These are phyloP conservation scores for Coffea humblotiana DNA, from an alignment of 305 asterid species.

Conservation along the genomic window DNA sequence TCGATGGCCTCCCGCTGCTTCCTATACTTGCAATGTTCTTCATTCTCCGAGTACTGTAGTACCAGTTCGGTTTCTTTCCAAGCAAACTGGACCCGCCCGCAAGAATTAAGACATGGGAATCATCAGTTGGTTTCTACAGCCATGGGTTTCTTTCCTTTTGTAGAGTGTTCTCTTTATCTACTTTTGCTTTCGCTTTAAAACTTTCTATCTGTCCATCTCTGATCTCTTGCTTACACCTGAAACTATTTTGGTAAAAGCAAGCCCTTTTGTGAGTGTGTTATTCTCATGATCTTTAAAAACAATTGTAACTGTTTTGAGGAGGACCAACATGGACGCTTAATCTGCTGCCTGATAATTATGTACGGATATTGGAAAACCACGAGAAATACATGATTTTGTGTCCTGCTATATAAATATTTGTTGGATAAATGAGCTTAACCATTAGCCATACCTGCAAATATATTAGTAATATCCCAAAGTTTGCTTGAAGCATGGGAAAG, in stretches of 20 bases:
- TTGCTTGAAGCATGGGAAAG: conserved; percentile 21
- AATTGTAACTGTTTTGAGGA: neutral
- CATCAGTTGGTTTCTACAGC: neutral
- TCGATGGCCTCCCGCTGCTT: conserved; percentile 64
- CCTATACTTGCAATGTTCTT: conserved; percentile 53
- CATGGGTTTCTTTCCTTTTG: conserved; percentile 21
- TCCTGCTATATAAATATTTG: neutral
- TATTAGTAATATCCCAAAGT: neutral
- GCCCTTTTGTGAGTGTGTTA: neutral
- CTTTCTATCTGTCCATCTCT: conserved; percentile 36
- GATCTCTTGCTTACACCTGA: conserved; percentile 37
- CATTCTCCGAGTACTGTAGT: conserved; percentile 20
- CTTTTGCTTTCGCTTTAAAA: conserved; percentile 66
- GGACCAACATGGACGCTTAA: neutral
- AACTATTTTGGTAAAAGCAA: conserved; percentile 36
- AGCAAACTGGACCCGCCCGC: neutral
- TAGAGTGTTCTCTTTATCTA: conserved; percentile 12
- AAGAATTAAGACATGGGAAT: neutral
- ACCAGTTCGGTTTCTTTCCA: neutral
- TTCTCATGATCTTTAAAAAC: neutral
- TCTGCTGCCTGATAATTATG: neutral
- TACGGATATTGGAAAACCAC: neutral
- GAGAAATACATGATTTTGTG: neutral
- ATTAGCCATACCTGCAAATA: neutral
- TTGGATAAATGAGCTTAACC: neutral